Evolutionary conservation across 345 rosid genomes (phyloP).

Genomic region (Abelmoschus esculentus): DNA sequence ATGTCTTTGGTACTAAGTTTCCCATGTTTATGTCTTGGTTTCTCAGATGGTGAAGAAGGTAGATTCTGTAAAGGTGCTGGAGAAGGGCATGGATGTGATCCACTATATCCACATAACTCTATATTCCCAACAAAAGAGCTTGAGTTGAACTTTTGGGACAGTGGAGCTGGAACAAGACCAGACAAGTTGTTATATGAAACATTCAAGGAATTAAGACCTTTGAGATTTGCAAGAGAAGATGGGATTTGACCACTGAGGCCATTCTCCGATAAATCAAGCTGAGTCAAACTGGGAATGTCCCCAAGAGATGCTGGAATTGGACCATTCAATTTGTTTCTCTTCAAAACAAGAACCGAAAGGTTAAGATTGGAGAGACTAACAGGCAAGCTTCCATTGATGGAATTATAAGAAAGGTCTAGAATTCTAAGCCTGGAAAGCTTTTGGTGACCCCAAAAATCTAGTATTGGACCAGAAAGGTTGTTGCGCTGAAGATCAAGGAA

Average conservation of each 20-base stretch:
- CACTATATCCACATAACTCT: slow-evolving; percentile 70
- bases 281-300: slow-evolving; percentile 32
- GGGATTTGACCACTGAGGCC: slow-evolving; percentile 67
- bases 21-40: slow-evolving; percentile 20
- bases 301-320: slow-evolving; percentile 51
- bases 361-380: slow-evolving; percentile 32
- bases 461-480: slow-evolving; percentile 57
- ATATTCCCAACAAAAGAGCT: slow-evolving; percentile 68
- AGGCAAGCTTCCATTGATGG: slow-evolving; percentile 46
- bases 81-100: slow-evolving; percentile 49
- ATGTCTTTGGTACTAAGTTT: slow-evolving; percentile 63
- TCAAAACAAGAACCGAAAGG: slow-evolving; percentile 56
- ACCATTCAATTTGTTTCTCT: slow-evolving; percentile 50
- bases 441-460: slow-evolving; percentile 24
- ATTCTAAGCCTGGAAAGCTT: slow-evolving; percentile 30
- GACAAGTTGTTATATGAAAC: slow-evolving; percentile 82
- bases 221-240: slow-evolving; percentile 38
- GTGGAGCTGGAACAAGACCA: slow-evolving; percentile 63
- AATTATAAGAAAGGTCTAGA: slow-evolving; percentile 49
- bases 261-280: slow-evolving; percentile 57
- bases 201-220: slow-evolving; percentile 49
- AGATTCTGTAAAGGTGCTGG: slow-evolving; percentile 28
- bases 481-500: slow-evolving; percentile 53
- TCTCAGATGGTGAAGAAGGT: slow-evolving; percentile 33
- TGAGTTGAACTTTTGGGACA: slow-evolving; percentile 62